Evolutionary conservation across 306 rosid species (phyloP).

Genomic region (Sechiopsis laciniata): DNA sequence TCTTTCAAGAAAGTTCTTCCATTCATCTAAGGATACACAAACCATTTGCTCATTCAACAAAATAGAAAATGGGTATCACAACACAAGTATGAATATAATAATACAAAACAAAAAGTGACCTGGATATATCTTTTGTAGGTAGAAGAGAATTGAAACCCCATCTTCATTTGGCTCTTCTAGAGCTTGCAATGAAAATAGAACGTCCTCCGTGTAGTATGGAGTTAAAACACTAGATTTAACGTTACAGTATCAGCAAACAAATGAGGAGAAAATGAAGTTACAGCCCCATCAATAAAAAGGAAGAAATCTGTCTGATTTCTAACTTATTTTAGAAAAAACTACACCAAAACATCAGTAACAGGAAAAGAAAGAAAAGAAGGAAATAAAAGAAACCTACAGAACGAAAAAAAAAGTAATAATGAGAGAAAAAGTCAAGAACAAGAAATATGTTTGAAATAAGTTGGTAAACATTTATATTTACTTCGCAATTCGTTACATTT

Average conservation of each 20-base stretch:
- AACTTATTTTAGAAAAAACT: background rate
- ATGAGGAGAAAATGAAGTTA: background rate
- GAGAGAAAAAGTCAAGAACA: background rate
- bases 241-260: constrained; percentile 9
- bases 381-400: background rate
- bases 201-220: constrained; percentile 90
- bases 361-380: background rate
- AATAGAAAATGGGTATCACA: background rate
- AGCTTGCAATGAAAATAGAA: constrained; percentile 71
- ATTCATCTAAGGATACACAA: constrained; percentile 59
- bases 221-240: constrained; percentile 64
- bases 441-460: background rate
- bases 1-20: constrained; percentile 85
- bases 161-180: constrained; percentile 81
- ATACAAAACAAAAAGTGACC: constrained; percentile 33
- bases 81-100: background rate
- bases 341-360: background rate
- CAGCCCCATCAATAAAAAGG: background rate
- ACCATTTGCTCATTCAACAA: background rate
- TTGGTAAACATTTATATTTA: background rate
- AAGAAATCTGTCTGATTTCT: background rate
- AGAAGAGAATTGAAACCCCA: constrained; percentile 91
- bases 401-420: background rate
- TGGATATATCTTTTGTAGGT: constrained; percentile 90
- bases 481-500: background rate